Evolutionary conservation across 805 yeast species (phyloP), one percentile per base, ranked within the genome.

Genomic region (Schwanniomyces pseudopolymorphus): DNA sequence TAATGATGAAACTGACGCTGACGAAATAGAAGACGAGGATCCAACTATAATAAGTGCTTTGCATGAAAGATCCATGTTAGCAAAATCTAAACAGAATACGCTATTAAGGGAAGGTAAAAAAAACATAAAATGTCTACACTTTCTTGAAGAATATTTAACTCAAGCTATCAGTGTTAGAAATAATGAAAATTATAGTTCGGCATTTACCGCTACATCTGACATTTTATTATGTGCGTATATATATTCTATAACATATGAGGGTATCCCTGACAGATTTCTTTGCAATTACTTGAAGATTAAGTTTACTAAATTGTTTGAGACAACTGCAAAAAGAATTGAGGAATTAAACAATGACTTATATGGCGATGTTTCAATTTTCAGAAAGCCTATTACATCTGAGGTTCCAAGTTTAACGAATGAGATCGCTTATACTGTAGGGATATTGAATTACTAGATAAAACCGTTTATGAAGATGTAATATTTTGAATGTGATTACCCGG

Each of bases 251-350:
- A 63, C 71, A 1, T 49, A 45, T 36, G 56, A 55, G 1, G 61
- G 59, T 7, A 60, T 79, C 42, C 77, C 79, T 4, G 77, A 75
- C 46, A 53, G 56, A 21, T 77, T 78, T 50, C 57, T 79, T 28
- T 49, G 43, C 4, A 55, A 52, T n/a, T 75, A 64, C 50, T 47
- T 78, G 39, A 41, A 54, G 11, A 46, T 53, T 14, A 64, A 69
- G 39, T 60, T 58, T 43, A 70, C 73, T 1, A 3, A 22, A n/a
- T 54, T 73, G 31, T 24, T 63, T 37, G 33, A 40, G 10, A 51
- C 47, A 26, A 50, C 54, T 13, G 17, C 27, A 13, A 33, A 40
- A 14, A 41, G 21, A 13, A 24, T 28, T 1, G 11, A 27, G 7
- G 19, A 14, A 9, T 44, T 48, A 16, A 48, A 48, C 28, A 9